Base-by-base conservation (phyloP, 768 basidiomycete genomes). In the Calocera cornea region DNA sequence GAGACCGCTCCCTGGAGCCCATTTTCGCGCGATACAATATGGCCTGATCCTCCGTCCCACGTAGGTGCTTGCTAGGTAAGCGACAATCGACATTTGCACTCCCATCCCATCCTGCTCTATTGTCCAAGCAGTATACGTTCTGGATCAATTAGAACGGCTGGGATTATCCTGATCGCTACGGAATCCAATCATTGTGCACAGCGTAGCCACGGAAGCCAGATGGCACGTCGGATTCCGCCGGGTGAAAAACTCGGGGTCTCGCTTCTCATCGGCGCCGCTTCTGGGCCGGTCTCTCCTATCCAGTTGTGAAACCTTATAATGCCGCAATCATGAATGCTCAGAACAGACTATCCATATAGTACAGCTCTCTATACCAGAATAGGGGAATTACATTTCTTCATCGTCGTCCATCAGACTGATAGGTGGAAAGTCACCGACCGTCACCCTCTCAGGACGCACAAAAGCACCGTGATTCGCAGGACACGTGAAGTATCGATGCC, bases 401-500 rank as follows among this genome's bases (percentile, higher is more conserved):
- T 77, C 75, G 70, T 90, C 89, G 19, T 89, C 86, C 34, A 88
- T 86, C 66, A 89, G 78, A 67, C 86, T 80, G 66, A 94, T 84
- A 10, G 88, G 87, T 0, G 92, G 92, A 75, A 83, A 98, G 74
- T 98, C 89, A 0, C 95, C 95, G 8, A 91, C 80, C 64, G 77
- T 82, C 3, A 97, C 83, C 74, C 84, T 87, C 66, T 94, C 90
- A 1, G 91, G 86, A 50, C 88, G 84, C 19, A 95, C 90, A 75
- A 98, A 97, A 1, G 87, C 86, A 0, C 94, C 95, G 67, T 88
- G 86, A 60, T 86, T 87, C 10, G 84, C 84, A 50, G 76, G 78
- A 74, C 92, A 93, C 10, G 83, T 80, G 74, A 97, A 98, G 74
- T 97, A 97, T n/a, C 81, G 79, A 69, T 86, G 84, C 0, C 90